These are phyloP conservation scores for Pichia sp. DNA, from an alignment of 1,139 yeast genomes.

Conservation along the genomic window DNA sequence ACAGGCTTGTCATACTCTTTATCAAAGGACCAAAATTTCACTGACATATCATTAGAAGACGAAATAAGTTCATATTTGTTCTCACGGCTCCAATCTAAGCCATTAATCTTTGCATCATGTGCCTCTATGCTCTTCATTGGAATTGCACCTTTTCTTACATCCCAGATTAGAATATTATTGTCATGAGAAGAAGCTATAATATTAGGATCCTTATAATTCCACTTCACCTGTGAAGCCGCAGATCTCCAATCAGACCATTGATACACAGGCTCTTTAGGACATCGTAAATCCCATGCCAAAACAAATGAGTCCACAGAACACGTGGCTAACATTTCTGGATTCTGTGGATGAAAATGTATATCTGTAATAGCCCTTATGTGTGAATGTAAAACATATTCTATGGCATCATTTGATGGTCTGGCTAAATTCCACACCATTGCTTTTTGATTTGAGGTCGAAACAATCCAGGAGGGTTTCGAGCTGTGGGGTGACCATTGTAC, in stretches of 20 bases:
- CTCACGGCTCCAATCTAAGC: constrained; percentile 73
- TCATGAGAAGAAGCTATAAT: constrained; percentile 86
- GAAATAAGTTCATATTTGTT: constrained; percentile 60
- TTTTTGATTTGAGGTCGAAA: constrained; percentile 91
- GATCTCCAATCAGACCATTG: constrained; percentile 93
- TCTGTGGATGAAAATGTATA: constrained; percentile 82
- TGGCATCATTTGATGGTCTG: constrained; percentile 70
- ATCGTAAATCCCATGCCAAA: constrained; percentile 85
- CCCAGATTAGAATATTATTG: constrained; percentile 80
- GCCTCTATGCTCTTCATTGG: constrained; percentile 71
- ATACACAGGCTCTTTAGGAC: constrained; percentile 65
- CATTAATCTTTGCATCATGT: constrained; percentile 80
- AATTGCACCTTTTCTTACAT: constrained; percentile 70
- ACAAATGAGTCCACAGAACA: constrained; percentile 89
- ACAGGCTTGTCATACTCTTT: constrained; percentile 42
- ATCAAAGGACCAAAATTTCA: constrained; percentile 80
- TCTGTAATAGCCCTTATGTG: constrained; percentile 94
- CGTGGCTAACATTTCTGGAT: constrained; percentile 88
- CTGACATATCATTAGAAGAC: constrained; percentile 79
- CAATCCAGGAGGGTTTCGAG: constrained; percentile 82
- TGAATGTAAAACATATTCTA: constrained; percentile 80
- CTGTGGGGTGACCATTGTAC: constrained; percentile 96
- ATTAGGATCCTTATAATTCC: constrained; percentile 76
- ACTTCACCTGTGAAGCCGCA: constrained; percentile 90
- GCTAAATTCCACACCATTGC: constrained; percentile 91